These are phyloP conservation scores for barley (Hordeum vulgare) DNA, from an alignment of 176 grass and related monocot species.

Conservation along the genomic window MorexV3_pseudomolecules_assembly NC_058518.1:212434773-212435272, in stretches of 20 bases:
- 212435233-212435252: no score
- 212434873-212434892: conserved; percentile 75
- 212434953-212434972: not conserved
- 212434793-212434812: conserved; percentile 63
- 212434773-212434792: conserved; percentile 74
- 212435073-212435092: conserved; percentile 66
- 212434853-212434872: conserved; percentile 43
- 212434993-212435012: not conserved
- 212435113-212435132: conserved; percentile 74
- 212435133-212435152: conserved; percentile 22
- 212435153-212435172: conserved; percentile 11
- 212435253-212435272: not conserved
- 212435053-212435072: conserved; percentile 72
- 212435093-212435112: conserved; percentile 73
- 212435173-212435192: conserved; percentile 20
- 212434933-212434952: not conserved
- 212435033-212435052: conserved; percentile 64
- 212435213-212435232: conserved; percentile 41
- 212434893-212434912: conserved; percentile 61
- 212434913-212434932: conserved; percentile 8
- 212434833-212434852: conserved; percentile 63
- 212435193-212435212: conserved; percentile 48
- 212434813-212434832: conserved; percentile 13
- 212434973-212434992: not conserved
- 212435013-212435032: conserved; percentile 46